These are phyloP conservation scores for Arctium lappa DNA, from an alignment of 129 eudicot genomes.

Conservation along the genomic window DNA sequence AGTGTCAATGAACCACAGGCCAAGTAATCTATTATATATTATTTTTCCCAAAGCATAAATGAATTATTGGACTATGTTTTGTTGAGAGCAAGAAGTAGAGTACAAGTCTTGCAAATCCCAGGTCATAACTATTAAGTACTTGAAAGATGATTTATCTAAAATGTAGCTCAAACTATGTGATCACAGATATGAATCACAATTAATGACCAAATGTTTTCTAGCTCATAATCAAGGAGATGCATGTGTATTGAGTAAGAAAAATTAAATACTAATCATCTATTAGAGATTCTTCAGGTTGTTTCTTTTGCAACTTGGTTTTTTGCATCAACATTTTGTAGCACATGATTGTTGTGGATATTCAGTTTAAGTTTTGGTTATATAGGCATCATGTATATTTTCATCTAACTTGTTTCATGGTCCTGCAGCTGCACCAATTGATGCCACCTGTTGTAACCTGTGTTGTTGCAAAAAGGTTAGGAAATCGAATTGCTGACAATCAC, in stretches of 20 bases:
- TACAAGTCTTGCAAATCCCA: too few species aligned
- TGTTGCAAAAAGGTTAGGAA: constrained; percentile 62
- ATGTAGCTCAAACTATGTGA: too few species aligned
- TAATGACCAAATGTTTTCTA: not conserved
- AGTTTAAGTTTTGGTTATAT: not conserved
- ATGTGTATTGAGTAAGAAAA: not conserved
- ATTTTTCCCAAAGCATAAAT: too few species aligned
- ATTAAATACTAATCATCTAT: not conserved
- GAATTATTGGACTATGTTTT: too few species aligned
- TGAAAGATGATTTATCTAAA: too few species aligned
- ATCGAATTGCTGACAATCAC: constrained; percentile 58
- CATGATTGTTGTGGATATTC: not conserved
- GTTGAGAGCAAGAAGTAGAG: not conserved
- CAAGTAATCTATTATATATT: not conserved
- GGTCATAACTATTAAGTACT: too few species aligned
- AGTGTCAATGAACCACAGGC: not conserved
- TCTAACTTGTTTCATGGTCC: constrained; percentile 7
- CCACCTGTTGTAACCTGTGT: constrained; percentile 65
- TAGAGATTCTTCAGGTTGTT: not conserved
- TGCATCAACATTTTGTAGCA: not conserved
- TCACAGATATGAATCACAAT: too few species aligned
- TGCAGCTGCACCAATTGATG: constrained; percentile 75
- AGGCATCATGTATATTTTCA: not conserved
- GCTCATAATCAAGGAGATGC: not conserved
- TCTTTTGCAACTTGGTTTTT: not conserved